Evolutionary conservation across 768 basidiomycete genomes (phyloP).

Genomic region (Collybiopsis confluens): DNA sequence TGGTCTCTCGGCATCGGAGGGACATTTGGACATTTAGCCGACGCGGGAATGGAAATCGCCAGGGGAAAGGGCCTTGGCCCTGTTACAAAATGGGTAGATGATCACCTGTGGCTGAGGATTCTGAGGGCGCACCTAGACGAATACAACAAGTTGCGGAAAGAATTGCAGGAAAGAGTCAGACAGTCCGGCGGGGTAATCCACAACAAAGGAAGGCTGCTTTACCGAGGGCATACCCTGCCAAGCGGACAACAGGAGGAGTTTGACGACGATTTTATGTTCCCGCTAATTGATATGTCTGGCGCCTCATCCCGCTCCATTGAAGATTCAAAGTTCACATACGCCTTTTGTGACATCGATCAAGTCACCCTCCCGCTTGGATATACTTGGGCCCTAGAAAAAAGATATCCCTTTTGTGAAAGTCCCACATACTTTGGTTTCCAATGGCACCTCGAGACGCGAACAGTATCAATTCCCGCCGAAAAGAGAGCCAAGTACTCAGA

Average conservation of each 20-base stretch:
- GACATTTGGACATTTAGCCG: constrained; percentile 19
- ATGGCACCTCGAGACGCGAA: constrained; percentile 23
- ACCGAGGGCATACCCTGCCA: constrained; percentile 13
- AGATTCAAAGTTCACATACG: constrained; percentile 18
- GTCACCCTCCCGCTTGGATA: constrained; percentile 26
- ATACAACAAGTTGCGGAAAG: constrained; percentile 19
- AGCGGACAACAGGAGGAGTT: constrained; percentile 23
- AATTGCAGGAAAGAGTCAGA: constrained; percentile 13
- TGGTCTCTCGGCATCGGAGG: constrained; percentile 17
- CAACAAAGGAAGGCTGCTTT: constrained; percentile 14
- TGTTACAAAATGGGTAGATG: constrained; percentile 27
- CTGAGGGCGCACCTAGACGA: constrained; percentile 14
- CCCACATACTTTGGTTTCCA: constrained; percentile 25
- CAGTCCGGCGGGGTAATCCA: neutral
- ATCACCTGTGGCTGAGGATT: constrained; percentile 12
- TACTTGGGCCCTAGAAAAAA: constrained; percentile 28
- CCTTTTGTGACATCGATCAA: constrained; percentile 28
- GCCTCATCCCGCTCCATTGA: constrained; percentile 13
- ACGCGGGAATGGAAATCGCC: constrained; percentile 20
- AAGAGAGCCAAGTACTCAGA: constrained; percentile 27
- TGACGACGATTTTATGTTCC: constrained; percentile 24
- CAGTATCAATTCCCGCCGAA: constrained; percentile 16
- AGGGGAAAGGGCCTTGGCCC: constrained; percentile 22
- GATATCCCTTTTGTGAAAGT: constrained; percentile 12
- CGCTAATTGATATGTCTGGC: constrained; percentile 17